Evolutionary conservation across 2,329 filamentous ascomycete genomes (phyloP).

Genomic region (Zymoseptoria brevis): DNA sequence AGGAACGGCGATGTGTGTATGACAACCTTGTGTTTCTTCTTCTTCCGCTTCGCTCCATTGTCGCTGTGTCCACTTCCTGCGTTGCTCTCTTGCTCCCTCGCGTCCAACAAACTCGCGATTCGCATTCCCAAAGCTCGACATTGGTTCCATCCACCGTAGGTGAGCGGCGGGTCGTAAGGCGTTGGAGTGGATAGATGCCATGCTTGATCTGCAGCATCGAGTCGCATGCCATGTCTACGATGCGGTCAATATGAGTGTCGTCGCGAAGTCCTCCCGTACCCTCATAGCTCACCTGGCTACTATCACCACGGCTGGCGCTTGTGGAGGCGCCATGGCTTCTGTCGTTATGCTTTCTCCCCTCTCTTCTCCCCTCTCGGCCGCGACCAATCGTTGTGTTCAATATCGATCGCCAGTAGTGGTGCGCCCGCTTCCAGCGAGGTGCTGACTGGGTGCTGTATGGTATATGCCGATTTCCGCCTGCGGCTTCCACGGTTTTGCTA

Average conservation of each 20-base stretch:
- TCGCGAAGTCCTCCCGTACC: constrained; percentile 1
- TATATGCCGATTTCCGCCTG: background rate
- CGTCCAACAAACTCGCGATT: constrained; percentile 64
- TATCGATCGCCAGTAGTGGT: background rate
- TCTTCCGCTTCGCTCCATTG: constrained; percentile 27
- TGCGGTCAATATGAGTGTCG: background rate
- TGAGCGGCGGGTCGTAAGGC: constrained; percentile 91
- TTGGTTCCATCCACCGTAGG: constrained; percentile 89
- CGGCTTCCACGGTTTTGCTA: background rate
- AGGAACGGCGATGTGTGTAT: constrained; percentile 92
- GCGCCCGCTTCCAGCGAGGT: background rate
- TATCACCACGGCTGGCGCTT: constrained; percentile 42
- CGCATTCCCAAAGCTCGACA: constrained; percentile 71
- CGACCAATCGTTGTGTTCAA: background rate
- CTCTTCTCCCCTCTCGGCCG: background rate
- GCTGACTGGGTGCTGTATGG: background rate
- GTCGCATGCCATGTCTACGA: constrained; percentile 74
- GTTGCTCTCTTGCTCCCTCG: constrained; percentile 42
- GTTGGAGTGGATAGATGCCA: constrained; percentile 92
- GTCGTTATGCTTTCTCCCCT: background rate
- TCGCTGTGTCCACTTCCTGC: constrained; percentile 6
- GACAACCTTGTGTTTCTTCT: constrained; percentile 64
- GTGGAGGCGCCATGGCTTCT: constrained; percentile 16
- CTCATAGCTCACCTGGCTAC: constrained; percentile 37
- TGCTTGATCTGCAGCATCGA: constrained; percentile 88